Conservation (phyloP, 2,329 filamentous ascomycete genomes). For the Aspergillus oerlinghausenensis region DNA sequence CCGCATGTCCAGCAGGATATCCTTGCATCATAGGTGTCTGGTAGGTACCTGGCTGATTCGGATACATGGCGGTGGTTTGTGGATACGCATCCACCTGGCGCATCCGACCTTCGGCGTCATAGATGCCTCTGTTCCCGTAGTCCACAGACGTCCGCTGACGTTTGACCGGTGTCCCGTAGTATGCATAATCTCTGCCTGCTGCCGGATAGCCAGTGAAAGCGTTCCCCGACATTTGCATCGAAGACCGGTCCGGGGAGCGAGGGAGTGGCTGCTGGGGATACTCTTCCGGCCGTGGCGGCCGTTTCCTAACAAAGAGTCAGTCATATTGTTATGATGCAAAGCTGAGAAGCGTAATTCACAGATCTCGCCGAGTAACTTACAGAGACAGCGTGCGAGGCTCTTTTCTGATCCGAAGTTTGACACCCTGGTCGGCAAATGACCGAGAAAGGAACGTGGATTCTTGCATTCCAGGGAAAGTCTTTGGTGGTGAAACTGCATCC, state of each 20-base stretch:
- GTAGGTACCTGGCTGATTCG: conserved; percentile 28
- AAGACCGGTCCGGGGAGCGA: conserved; percentile 35
- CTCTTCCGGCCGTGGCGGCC: conserved; percentile 36
- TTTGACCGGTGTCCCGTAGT: conserved; percentile 33
- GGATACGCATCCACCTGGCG: conserved; percentile 36
- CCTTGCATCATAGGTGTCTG: conserved; percentile 31
- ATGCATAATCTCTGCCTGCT: conserved; percentile 31
- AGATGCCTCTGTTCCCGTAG: conserved; percentile 31
- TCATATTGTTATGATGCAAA: not conserved
- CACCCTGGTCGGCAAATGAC: conserved; percentile 81
- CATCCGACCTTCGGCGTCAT: conserved; percentile 35
- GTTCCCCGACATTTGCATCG: conserved; percentile 31
- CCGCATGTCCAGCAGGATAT: conserved; percentile 31
- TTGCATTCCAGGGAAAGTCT: conserved; percentile 72
- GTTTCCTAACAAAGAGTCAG: conserved; percentile 32
- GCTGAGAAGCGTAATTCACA: not conserved
- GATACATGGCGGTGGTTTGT: conserved; percentile 29
- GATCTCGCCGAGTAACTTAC: conserved; percentile 24
- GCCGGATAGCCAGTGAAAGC: conserved; percentile 31
- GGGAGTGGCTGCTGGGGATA: conserved; percentile 32
- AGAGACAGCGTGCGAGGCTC: conserved; percentile 60
- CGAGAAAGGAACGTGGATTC: conserved; percentile 78
- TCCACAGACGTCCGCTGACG: conserved; percentile 39
- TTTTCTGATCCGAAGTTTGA: conserved; percentile 75
- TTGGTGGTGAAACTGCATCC: conserved; percentile 45